phyloP scores from a whole-genome alignment of 1,284 basidiomycete species.

The Cryptococcus hybrid region DNA sequence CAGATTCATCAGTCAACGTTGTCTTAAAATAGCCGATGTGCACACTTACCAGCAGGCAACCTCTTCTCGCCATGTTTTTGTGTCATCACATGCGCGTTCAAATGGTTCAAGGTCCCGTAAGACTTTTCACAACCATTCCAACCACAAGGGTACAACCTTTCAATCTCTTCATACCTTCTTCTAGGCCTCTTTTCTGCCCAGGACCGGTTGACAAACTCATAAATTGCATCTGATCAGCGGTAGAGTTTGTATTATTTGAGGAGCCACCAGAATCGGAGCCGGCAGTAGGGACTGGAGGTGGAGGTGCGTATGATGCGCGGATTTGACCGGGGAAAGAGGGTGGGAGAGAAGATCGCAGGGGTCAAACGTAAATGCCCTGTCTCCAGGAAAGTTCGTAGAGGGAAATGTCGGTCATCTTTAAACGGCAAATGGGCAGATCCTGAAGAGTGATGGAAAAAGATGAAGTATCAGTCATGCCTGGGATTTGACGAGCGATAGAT shows the following conservation, averaged over 20 bases:
- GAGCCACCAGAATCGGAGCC: not conserved
- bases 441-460: constrained; percentile 4
- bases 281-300: not conserved
- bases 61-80: constrained; percentile 59
- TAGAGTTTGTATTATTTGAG: not conserved
- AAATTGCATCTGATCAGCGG: not conserved
- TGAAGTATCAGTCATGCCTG: constrained; percentile 4
- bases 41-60: constrained; percentile 52
- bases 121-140: constrained; percentile 57
- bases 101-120: constrained; percentile 57
- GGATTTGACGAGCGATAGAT: constrained; percentile 29
- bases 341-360: not conserved
- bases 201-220: constrained; percentile 23
- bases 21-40: not conserved
- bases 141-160: constrained; percentile 56
- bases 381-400: not conserved
- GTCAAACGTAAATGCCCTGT: constrained; percentile 1
- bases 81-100: constrained; percentile 59
- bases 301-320: not conserved
- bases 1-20: constrained; percentile 9
- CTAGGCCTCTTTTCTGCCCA: constrained; percentile 47
- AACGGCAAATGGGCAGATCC: not conserved
- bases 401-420: not conserved
- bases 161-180: constrained; percentile 56
- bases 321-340: not conserved